phyloP scores from a whole-genome alignment of 345 rosid genomes.

The Eucalyptus guilfoylei region DNA sequence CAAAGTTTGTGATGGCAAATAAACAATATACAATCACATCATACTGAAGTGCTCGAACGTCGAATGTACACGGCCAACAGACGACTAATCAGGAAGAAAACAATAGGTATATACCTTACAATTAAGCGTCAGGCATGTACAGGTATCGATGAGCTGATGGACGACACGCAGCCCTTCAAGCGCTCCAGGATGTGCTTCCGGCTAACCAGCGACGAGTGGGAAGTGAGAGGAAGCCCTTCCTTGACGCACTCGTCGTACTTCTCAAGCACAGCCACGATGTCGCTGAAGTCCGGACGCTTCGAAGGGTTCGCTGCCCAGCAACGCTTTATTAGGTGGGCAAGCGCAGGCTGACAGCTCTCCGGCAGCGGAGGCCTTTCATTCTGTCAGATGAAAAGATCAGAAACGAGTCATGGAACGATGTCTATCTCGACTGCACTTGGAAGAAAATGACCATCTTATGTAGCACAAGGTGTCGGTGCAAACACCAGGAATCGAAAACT shows the following conservation, averaged over 20 bases:
- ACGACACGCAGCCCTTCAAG: constrained; percentile 62
- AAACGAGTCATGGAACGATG: background rate
- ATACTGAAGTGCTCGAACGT: background rate
- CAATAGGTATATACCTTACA: background rate
- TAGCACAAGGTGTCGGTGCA: background rate
- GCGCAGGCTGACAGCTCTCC: constrained; percentile 80
- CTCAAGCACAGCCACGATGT: constrained; percentile 73
- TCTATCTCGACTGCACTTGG: background rate
- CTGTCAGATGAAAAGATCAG: constrained; percentile 17
- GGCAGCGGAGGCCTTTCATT: constrained; percentile 91
- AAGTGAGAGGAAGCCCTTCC: constrained; percentile 82
- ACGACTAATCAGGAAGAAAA: background rate
- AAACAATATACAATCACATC: background rate
- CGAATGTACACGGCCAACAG: background rate
- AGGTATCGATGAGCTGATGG: constrained; percentile 53
- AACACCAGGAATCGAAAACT: background rate
- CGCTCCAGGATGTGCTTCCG: constrained; percentile 59
- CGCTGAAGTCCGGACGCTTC: constrained; percentile 80
- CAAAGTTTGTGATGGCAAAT: background rate
- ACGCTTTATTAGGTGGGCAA: constrained; percentile 81
- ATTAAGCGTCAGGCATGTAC: constrained; percentile 58
- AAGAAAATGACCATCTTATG: background rate
- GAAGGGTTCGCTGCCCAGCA: constrained; percentile 92
- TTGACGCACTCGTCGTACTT: constrained; percentile 77
- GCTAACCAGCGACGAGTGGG: constrained; percentile 55